These are phyloP conservation scores for Saccharomyces hybrid DNA, from an alignment of 1,139 yeast genomes.

Conservation along the genomic window DNA sequence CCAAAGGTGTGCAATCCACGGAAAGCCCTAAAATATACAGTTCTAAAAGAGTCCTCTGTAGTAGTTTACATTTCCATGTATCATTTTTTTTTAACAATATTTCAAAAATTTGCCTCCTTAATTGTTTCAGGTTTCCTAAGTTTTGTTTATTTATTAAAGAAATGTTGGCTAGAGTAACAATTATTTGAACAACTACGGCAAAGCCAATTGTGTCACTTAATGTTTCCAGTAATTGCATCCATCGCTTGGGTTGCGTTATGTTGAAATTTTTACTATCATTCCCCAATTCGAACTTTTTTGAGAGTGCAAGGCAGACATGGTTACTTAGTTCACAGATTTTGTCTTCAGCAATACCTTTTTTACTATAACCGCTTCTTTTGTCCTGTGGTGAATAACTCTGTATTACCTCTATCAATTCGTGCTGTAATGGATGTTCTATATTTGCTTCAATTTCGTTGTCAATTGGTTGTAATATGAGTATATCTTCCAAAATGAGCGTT, in stretches of 20 bases:
- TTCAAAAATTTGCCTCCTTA: slow-evolving; percentile 8
- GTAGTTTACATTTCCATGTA: not conserved
- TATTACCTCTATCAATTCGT: not conserved
- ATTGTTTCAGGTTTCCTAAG: slow-evolving; percentile 7
- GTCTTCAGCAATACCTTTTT: not conserved
- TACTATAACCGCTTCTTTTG: not conserved
- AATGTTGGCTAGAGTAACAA: slow-evolving; percentile 13
- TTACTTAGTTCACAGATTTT: not conserved
- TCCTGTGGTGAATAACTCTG: not conserved
- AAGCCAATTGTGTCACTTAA: not conserved
- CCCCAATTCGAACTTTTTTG: slow-evolving; percentile 9
- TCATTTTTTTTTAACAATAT: slow-evolving; percentile 2
- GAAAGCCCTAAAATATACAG: slow-evolving; percentile 3
- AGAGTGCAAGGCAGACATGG: slow-evolving; percentile 3
- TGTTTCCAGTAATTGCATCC: not conserved
- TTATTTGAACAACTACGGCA: slow-evolving; percentile 10
- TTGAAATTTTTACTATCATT: slow-evolving; percentile 5
- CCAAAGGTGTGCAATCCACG: slow-evolving; percentile 13
- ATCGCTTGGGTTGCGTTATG: not conserved
- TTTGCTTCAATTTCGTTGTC: not conserved
- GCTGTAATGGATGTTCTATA: not conserved
- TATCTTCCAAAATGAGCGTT: not conserved
- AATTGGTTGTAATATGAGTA: not conserved
- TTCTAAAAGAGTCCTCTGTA: not conserved
- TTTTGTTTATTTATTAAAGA: slow-evolving; percentile 18